Base-by-base conservation (phyloP, 352 stramenopile species). In the Globisporangium paddicum region DNA sequence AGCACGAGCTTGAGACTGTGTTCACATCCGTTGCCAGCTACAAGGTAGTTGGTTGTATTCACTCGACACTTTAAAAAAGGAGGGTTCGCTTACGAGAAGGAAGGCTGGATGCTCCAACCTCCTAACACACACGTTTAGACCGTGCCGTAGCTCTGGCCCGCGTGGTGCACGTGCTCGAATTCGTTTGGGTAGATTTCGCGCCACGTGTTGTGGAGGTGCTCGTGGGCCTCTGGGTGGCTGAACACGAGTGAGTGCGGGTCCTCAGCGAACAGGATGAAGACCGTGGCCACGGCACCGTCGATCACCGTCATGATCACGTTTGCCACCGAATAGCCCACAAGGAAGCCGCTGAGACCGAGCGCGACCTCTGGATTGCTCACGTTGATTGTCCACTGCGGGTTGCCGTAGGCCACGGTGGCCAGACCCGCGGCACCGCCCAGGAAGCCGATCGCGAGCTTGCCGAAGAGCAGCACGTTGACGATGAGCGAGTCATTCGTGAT, bases 401-500 rank as follows among this genome's bases (percentile, higher is more conserved):
- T 60, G 8, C 73, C 73, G 55, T 82, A 75, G 21, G 64, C 63
- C 2, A 77, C 73, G 8, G 51, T 44, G 0, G 66, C 67, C 54
- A 66, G 73, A 13, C 68, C 76, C 1, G 69, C 68, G 16, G 72
- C 70, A 0, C 71, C 73, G 19, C 81, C 79, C 21, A 75, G 58
- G 51, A 82, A 79, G 6, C 76, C 76, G 5, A 81, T 63, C 16
- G 73, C 73, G 58, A 89, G 74, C 41, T 82, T 82, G 26, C 81
- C 64, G 47, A 75, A 87, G 19, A 79, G 55, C n/a, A 93, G 67
- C 21, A 86, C 70, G 46, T 80, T 77, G 37, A 72, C 71, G 42
- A 87, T 86, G 60, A 90, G 71, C 55, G 79, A 82, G 70, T 90
- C 79, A 56, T 87, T 88, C 26, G 79, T 75, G 58, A 89, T 84